phyloP scores from a whole-genome alignment of 2,329 filamentous ascomycete genomes.

The Fonsecaea pugnacius region DNA sequence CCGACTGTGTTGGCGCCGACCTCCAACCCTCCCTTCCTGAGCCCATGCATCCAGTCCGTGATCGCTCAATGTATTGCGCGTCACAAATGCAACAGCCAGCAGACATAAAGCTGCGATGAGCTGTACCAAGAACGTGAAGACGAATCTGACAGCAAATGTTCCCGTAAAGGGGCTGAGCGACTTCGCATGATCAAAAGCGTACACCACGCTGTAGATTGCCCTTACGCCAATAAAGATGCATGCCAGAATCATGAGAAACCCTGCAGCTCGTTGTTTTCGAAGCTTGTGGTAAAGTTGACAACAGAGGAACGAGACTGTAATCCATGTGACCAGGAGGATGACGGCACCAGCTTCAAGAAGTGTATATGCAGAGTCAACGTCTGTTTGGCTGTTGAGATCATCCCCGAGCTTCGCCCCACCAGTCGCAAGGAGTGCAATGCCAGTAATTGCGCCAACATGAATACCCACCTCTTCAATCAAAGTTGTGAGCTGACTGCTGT shows the following conservation, averaged over 20 bases:
- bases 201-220: constrained; percentile 25
- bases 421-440: constrained; percentile 18
- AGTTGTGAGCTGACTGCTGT: background rate
- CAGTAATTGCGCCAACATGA: constrained; percentile 20
- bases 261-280: background rate
- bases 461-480: constrained; percentile 3
- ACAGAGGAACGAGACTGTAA: constrained; percentile 7
- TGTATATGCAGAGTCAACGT: constrained; percentile 17
- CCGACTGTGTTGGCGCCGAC: background rate
- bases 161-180: constrained; percentile 24
- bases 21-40: background rate
- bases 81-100: constrained; percentile 20
- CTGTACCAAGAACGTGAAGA: constrained; percentile 22
- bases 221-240: constrained; percentile 21
- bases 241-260: constrained; percentile 7
- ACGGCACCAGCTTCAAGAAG: constrained; percentile 17
- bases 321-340: constrained; percentile 22
- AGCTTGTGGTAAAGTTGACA: constrained; percentile 14
- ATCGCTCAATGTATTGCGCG: constrained; percentile 7
- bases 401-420: constrained; percentile 21
- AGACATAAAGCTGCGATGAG: constrained; percentile 17
- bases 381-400: background rate
- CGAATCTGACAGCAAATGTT: constrained; percentile 19
- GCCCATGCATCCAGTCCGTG: background rate
- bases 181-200: constrained; percentile 22